Percentiles rank a stretch among this genome's conserved stretches.
These are phyloP conservation scores for Primulina tabacum DNA, from an alignment of 257 asterid genomes.

Conservation along the genomic window DNA sequence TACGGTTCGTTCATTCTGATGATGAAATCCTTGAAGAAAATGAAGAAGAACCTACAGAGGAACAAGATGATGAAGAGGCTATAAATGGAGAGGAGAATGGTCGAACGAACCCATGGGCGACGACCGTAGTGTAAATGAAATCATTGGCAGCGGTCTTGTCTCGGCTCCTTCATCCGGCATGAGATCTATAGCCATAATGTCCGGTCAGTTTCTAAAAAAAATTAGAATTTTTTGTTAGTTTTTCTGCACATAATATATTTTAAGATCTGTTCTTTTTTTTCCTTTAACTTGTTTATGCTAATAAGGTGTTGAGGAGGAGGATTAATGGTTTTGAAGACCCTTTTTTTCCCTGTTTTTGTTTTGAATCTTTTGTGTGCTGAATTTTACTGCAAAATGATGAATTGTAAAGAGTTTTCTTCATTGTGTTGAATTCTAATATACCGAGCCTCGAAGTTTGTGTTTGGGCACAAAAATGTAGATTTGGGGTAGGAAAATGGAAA, in stretches of 20 bases:
- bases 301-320: constrained; percentile 19
- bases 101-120: neutral
- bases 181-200: neutral
- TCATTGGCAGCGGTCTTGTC: neutral
- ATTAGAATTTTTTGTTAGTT: constrained; percentile 19
- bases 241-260: constrained; percentile 20
- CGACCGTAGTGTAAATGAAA: neutral
- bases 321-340: constrained; percentile 2
- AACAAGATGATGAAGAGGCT: constrained; percentile 14
- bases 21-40: constrained; percentile 49
- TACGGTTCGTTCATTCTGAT: constrained; percentile 57
- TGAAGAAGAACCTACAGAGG: constrained; percentile 17
- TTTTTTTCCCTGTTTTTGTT: neutral
- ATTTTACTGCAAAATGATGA: constrained; percentile 14
- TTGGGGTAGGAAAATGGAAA: too few relatives aligned
- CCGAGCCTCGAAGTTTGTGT: too few relatives aligned
- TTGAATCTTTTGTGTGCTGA: neutral
- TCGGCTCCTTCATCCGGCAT: neutral
- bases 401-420: neutral
- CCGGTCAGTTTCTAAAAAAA: constrained; percentile 10
- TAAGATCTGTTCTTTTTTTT: constrained; percentile 9
- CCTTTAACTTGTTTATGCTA: constrained; percentile 13
- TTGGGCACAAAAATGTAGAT: too few relatives aligned
- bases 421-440: too few relatives aligned
- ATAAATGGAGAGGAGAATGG: constrained; percentile 21